Conservation (phyloP, 2,329 filamentous ascomycete genomes). For the Aspergillus tamarii region DNA sequence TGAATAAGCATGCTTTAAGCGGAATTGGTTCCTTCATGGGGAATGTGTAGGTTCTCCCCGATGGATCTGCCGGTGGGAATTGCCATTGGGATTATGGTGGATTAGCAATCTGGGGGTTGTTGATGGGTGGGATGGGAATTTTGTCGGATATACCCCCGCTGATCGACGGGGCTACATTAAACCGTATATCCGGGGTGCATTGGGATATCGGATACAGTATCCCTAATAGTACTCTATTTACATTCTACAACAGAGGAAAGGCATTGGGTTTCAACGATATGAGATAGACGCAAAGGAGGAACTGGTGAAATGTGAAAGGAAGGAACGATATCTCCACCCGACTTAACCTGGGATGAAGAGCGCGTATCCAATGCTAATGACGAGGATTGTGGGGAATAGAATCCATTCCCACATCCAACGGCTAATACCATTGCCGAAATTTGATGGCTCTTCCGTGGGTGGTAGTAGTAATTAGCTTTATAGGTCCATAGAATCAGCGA, state of each 20-base stretch:
- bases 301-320: no score
- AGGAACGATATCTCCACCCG: background rate
- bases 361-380: background rate
- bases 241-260: background rate
- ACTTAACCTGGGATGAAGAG: background rate
- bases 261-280: fast-evolving
- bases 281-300: background rate
- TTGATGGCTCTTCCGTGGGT: background rate
- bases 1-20: slow-evolving; percentile 3
- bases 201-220: background rate
- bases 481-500: background rate
- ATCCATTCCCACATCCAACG: background rate
- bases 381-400: background rate
- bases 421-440: background rate
- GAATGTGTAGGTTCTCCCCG: background rate
- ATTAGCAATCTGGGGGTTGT: background rate
- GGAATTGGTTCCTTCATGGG: background rate
- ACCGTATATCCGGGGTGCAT: background rate
- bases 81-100: background rate
- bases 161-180: background rate
- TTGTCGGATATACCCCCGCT: background rate
- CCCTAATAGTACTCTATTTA: background rate
- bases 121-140: background rate
- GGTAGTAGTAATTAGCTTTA: background rate
- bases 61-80: background rate